phyloP scores from a whole-genome alignment of 345 rosid species.

The Excoecaria cochinchinensis region DNA sequence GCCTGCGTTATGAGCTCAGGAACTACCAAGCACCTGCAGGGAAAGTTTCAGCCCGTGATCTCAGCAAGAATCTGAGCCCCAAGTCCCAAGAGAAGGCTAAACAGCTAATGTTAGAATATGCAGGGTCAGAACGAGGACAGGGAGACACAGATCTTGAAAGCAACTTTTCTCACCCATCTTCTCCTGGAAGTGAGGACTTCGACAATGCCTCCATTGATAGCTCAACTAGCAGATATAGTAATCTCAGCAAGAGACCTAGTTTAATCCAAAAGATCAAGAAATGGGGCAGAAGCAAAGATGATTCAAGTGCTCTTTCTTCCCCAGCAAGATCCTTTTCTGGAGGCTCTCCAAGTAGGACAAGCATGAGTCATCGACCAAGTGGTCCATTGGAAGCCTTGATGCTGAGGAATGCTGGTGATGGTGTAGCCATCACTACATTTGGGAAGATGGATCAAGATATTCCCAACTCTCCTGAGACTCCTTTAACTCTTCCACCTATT shows the following conservation, averaged over 20 bases:
- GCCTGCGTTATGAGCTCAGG: slow-evolving; percentile 90
- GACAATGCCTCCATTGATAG: slow-evolving; percentile 86
- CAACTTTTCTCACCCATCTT: slow-evolving; percentile 85
- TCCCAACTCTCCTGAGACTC: slow-evolving; percentile 55
- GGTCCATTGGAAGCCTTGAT: slow-evolving; percentile 91
- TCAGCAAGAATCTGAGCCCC: slow-evolving; percentile 81
- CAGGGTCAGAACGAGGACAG: slow-evolving; percentile 92
- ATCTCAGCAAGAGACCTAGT: slow-evolving; percentile 66
- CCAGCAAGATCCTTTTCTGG: slow-evolving; percentile 76
- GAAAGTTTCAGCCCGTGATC: slow-evolving; percentile 86
- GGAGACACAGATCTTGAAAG: slow-evolving; percentile 91
- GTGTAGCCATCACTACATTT: slow-evolving; percentile 78
- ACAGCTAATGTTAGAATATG: slow-evolving; percentile 79
- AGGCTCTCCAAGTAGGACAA: slow-evolving; percentile 69
- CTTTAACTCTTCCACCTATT: slow-evolving; percentile 49
- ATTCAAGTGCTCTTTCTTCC: slow-evolving; percentile 61
- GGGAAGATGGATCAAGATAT: slow-evolving; percentile 66
- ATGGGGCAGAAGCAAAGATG: slow-evolving; percentile 91
- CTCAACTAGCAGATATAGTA: slow-evolving; percentile 71
- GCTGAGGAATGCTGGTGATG: slow-evolving; percentile 82
- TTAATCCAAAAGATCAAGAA: slow-evolving; percentile 83
- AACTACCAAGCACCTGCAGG: slow-evolving; percentile 87
- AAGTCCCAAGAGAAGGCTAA: slow-evolving; percentile 87
- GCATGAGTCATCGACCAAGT: slow-evolving; percentile 58
- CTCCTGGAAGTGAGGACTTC: slow-evolving; percentile 91